These are phyloP conservation scores for Lactifluus hygrophoroides DNA, from an alignment of 768 basidiomycete genomes.

Conservation along the genomic window DNA sequence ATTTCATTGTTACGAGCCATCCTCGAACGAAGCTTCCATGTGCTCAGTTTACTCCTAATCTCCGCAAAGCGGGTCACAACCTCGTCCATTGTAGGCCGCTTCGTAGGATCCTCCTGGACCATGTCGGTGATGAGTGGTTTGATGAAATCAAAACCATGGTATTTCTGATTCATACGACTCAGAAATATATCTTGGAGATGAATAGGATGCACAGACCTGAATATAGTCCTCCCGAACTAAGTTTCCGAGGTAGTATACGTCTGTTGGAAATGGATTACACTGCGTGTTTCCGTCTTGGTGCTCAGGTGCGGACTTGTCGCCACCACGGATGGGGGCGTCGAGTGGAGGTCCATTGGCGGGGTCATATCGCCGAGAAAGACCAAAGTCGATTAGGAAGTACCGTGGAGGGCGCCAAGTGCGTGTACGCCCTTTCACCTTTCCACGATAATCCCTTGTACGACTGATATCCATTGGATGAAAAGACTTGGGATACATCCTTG, in stretches of 20 bases:
- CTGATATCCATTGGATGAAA: background rate
- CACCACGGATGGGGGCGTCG: conserved; percentile 21
- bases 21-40: conserved; percentile 15
- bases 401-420: conserved; percentile 22
- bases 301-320: conserved; percentile 24
- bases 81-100: conserved; percentile 25
- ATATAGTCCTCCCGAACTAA: conserved; percentile 17
- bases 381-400: conserved; percentile 28
- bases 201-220: background rate
- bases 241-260: conserved; percentile 25
- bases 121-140: conserved; percentile 25
- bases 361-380: conserved; percentile 22
- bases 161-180: background rate
- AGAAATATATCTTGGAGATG: background rate
- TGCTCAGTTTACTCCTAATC: background rate
- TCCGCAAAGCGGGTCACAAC: background rate
- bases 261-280: conserved; percentile 23
- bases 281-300: background rate
- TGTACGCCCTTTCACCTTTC: conserved; percentile 12
- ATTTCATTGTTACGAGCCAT: conserved; percentile 3
- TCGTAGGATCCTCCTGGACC: conserved; percentile 29
- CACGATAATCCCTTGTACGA: background rate
- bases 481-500: conserved; percentile 9
- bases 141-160: conserved; percentile 9
- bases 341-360: conserved; percentile 2